A percentile compares a stretch with the other conserved stretches of the same genome.
Conservation (phyloP, 441 rosid species). For the Euphorbia schlechtendalii region DNA sequence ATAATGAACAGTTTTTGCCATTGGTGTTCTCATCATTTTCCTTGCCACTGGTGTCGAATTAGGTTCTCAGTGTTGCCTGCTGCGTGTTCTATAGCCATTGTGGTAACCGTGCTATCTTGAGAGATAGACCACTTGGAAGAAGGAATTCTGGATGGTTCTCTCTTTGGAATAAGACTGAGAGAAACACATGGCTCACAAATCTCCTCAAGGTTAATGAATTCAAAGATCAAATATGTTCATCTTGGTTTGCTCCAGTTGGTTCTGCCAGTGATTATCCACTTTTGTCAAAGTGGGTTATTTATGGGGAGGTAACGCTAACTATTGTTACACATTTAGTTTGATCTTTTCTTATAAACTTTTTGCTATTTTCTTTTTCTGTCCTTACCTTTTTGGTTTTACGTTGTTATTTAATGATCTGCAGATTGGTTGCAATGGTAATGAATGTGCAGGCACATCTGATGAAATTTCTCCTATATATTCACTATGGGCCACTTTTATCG, state of each 20-base stretch:
- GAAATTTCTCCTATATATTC: constrained; percentile 99
- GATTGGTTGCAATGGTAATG: constrained; percentile 61
- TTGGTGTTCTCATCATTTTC: constrained; percentile 9
- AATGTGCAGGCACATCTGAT: constrained; percentile 71
- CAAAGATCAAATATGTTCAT: constrained; percentile 90
- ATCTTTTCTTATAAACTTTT: constrained; percentile 6
- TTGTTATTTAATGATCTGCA: constrained; percentile 24
- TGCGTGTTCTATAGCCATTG: constrained; percentile 98
- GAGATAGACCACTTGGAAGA: constrained; percentile 45
- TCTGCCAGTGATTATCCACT: constrained; percentile 98
- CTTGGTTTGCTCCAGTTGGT: constrained; percentile 99
- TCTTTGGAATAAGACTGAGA: constrained; percentile 63
- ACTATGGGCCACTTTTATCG: constrained; percentile 97
- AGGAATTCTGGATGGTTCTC: constrained; percentile 65
- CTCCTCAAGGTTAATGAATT: constrained; percentile 75
- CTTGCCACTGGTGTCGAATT: constrained; percentile 17
- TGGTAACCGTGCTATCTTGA: constrained; percentile 81
- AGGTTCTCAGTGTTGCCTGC: constrained; percentile 98
- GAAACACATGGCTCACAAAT: constrained; percentile 65
- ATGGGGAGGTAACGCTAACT: constrained; percentile 71
- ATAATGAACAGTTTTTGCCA: background rate
- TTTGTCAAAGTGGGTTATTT: constrained; percentile 94
- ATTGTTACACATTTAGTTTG: constrained; percentile 9
- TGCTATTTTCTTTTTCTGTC: constrained; percentile 5
- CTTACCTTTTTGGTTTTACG: constrained; percentile 4